phyloP scores from a whole-genome alignment of 345 rosid genomes.

The Chamaenerion angustifolium region DNA sequence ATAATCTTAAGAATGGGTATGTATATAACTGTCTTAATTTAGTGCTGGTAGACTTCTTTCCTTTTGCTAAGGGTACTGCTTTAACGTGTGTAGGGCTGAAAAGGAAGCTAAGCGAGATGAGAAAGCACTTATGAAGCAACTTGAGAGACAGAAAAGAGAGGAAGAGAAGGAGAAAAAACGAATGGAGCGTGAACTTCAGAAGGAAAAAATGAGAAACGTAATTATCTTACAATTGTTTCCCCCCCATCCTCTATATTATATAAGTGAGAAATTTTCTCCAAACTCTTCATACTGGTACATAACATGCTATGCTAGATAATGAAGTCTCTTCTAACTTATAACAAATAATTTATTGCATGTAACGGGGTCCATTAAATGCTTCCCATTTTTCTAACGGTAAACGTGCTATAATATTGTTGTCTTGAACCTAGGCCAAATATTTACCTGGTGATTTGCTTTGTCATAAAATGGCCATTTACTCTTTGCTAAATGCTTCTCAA shows the following conservation, averaged over 20 bases:
- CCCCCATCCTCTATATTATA: neutral
- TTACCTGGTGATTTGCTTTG: too few relatives aligned
- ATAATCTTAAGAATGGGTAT: slow-evolving; percentile 44
- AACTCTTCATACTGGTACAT: too few relatives aligned
- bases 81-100: slow-evolving; percentile 28
- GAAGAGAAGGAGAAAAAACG: slow-evolving; percentile 70
- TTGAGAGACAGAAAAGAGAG: slow-evolving; percentile 57
- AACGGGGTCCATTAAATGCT: too few relatives aligned
- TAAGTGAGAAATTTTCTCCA: neutral
- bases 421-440: too few relatives aligned
- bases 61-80: neutral
- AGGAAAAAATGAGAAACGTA: slow-evolving; percentile 52
- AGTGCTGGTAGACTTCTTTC: neutral
- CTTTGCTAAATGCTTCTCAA: too few relatives aligned
- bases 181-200: slow-evolving; percentile 45
- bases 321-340: too few relatives aligned
- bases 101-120: slow-evolving; percentile 49
- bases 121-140: slow-evolving; percentile 43
- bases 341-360: too few relatives aligned
- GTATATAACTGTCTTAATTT: slow-evolving; percentile 6
- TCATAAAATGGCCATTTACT: too few relatives aligned
- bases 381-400: too few relatives aligned
- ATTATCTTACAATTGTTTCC: slow-evolving; percentile 7
- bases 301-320: too few relatives aligned
- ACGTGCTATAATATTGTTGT: too few relatives aligned